Base-by-base conservation (phyloP, 768 basidiomycete genomes). In the Collybiopsis luxurians region DNA sequence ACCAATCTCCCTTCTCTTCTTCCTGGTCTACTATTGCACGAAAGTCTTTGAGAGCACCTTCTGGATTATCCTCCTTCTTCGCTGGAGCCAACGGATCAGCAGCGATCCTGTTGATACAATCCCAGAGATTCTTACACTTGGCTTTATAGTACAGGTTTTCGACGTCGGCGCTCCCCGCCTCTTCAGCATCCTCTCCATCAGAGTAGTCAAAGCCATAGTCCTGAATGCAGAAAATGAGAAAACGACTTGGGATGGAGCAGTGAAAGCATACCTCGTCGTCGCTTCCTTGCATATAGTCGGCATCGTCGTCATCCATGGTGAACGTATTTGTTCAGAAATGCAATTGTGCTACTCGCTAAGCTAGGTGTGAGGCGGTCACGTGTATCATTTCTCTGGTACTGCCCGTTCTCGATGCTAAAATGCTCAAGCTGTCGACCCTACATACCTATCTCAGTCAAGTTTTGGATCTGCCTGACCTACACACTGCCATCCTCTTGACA, bases 91-190 rank as follows among this genome's bases (percentile, higher is more conserved):
- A 54, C 58, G 49, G 59, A 52, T 45, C 21, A 40, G 53, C 43
- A 40, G 10, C 21, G 36, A 19, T n/a, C n/a, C n/a, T n/a, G 34
- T 19, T 11, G 15, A 10, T 28, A 30, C 44, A 51, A 44, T 52
- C 31, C 7, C 42, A 3, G 40, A 58, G 24, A 55, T 38, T 71
- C 87, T 51, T 62, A 98, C 96, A 87, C 73, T 99, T 99, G 11
- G 97, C 97, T 48, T 87, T 90, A 71, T 98, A 98, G 74, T 99
- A 99, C 83, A 95, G 85, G 68, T 99, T 99, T 76, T 99, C 97
- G 44, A 97, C 85, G 72, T 97, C 95, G 24, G 85, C 90, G 53
- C 84, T 90, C 48, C 82, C 89, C 1, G 84, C 80, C 63, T 90
- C 90, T 55, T 92, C 85, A 27, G 81, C 90, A 27, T 90, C 90